These are phyloP conservation scores for Pichia nanzhaoensis DNA, from an alignment of 805 yeast species.

Conservation along the genomic window DNA sequence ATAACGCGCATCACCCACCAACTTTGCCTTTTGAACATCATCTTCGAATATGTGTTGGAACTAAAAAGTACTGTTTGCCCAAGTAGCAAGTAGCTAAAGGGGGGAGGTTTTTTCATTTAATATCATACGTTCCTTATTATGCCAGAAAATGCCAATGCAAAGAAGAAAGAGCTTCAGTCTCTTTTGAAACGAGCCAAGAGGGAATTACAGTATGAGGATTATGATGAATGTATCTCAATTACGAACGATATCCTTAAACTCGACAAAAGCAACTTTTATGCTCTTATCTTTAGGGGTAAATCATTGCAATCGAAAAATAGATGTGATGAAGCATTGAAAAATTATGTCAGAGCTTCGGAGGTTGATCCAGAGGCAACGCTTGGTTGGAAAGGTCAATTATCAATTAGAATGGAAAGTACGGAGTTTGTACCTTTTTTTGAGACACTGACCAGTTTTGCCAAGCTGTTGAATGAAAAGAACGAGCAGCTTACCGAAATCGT, in stretches of 20 bases:
- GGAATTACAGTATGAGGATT: slow-evolving; percentile 6
- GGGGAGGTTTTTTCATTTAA: too few species aligned
- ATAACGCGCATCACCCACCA: too few species aligned
- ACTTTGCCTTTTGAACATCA: too few species aligned
- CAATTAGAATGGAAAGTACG: slow-evolving; percentile 33
- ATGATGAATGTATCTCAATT: slow-evolving; percentile 6
- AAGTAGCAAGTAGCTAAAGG: neutral
- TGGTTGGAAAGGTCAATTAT: slow-evolving; percentile 80
- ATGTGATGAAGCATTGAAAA: slow-evolving; percentile 32
- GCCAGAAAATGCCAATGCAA: slow-evolving; percentile 1
- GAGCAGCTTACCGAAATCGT: slow-evolving; percentile 42
- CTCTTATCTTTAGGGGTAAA: slow-evolving; percentile 67
- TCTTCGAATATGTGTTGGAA: too few species aligned
- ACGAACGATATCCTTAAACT: slow-evolving; percentile 36
- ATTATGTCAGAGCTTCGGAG: slow-evolving; percentile 44
- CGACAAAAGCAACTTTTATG: slow-evolving; percentile 58
- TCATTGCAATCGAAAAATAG: slow-evolving; percentile 44
- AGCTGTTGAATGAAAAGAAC: slow-evolving; percentile 36
- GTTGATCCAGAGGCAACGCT: slow-evolving; percentile 44
- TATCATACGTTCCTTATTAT: too few species aligned
- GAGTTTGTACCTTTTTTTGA: slow-evolving; percentile 42
- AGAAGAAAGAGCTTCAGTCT: slow-evolving; percentile 15
- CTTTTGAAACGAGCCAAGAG: slow-evolving; percentile 42
- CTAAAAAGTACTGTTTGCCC: too few species aligned
- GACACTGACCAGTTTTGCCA: slow-evolving; percentile 39